Evolutionary conservation across 768 basidiomycete genomes (phyloP).

Genomic region (Lentinula guzmanii): DNA sequence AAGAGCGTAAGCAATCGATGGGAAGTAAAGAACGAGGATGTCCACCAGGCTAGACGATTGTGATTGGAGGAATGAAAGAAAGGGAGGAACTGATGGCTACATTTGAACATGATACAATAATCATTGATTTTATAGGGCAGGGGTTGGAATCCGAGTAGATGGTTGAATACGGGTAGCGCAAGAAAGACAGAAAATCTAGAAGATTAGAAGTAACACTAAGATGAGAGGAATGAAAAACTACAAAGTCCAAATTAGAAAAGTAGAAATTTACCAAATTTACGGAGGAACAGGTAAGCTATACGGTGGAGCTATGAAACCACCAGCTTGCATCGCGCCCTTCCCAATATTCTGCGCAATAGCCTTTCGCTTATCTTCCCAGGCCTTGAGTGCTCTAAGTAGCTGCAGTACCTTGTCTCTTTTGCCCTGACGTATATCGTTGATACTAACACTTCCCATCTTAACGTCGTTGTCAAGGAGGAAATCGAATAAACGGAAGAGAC

Average conservation of each 20-base stretch:
- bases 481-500: slow-evolving; percentile 86
- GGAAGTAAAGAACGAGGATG: not conserved
- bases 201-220: not conserved
- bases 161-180: not conserved
- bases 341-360: slow-evolving; percentile 51
- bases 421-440: slow-evolving; percentile 86
- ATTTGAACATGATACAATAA: not conserved
- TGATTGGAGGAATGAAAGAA: not conserved
- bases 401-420: slow-evolving; percentile 78
- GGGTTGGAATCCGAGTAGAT: not conserved
- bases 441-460: slow-evolving; percentile 86
- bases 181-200: not conserved
- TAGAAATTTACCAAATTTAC: not conserved
- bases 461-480: slow-evolving; percentile 89
- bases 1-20: not conserved
- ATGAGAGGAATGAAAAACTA: not conserved
- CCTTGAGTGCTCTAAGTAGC: slow-evolving; percentile 68
- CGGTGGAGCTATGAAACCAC: slow-evolving; percentile 24
- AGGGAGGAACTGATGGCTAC: not conserved
- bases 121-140: not conserved
- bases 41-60: not conserved
- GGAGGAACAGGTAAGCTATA: not conserved
- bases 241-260: not conserved
- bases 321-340: slow-evolving; percentile 27
- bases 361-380: slow-evolving; percentile 74